Conservation (phyloP, 345 rosid genomes). For the Pistacia vera region DNA sequence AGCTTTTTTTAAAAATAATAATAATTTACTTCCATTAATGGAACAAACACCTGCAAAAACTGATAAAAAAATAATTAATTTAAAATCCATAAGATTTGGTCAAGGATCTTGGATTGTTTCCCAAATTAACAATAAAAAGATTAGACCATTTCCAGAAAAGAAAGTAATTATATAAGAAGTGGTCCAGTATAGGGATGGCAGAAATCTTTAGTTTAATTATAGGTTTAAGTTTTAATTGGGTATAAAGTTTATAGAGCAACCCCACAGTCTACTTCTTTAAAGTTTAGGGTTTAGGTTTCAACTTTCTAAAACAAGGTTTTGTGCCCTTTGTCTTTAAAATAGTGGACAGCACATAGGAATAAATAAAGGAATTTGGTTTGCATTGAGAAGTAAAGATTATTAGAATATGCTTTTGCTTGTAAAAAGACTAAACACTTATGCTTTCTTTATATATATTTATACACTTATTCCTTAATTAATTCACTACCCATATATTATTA, state of each 20-base stretch:
- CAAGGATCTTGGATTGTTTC: neutral
- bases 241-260: slow-evolving; percentile 16
- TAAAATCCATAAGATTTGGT: neutral
- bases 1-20: too few species aligned
- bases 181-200: slow-evolving; percentile 2
- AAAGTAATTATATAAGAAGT: neutral
- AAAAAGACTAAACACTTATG: slow-evolving; percentile 32
- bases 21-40: neutral
- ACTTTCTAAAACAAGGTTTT: slow-evolving; percentile 62
- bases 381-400: neutral
- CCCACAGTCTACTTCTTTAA: slow-evolving; percentile 42
- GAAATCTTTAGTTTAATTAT: neutral
- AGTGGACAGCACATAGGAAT: slow-evolving; percentile 43
- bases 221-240: too few species aligned
- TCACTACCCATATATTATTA: too few species aligned
- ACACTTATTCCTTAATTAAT: too few species aligned
- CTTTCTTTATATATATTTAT: too few species aligned
- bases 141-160: neutral
- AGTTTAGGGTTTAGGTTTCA: slow-evolving; percentile 25
- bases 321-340: slow-evolving; percentile 57
- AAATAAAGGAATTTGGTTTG: neutral
- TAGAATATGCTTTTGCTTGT: slow-evolving; percentile 26
- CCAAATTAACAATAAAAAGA: slow-evolving; percentile 8
- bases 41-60: too few species aligned
- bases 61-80: neutral